Percentiles rank a stretch among this genome's conserved stretches.
These are phyloP conservation scores for Trichoderma atroviride DNA, from an alignment of 2,329 filamentous ascomycete genomes.

Conservation along the genomic window DNA sequence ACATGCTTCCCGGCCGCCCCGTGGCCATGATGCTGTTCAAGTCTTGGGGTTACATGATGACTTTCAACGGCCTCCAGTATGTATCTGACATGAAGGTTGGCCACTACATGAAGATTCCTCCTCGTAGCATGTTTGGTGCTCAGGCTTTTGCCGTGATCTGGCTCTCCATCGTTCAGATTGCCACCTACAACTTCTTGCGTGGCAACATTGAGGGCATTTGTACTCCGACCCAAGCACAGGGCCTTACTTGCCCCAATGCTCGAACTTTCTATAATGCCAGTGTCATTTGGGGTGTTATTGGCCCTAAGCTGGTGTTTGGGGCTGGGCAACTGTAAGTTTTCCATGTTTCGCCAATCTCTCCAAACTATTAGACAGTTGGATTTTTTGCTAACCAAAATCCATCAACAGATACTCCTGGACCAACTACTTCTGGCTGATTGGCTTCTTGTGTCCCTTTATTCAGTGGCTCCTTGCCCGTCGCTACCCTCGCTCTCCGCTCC, in stretches of 20 bases:
- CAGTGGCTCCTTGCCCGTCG: slow-evolving; percentile 53
- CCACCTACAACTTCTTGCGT: slow-evolving; percentile 45
- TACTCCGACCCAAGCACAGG: slow-evolving; percentile 48
- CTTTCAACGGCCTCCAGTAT: slow-evolving; percentile 51
- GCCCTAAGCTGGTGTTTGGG: slow-evolving; percentile 41
- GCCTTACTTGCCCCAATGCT: slow-evolving; percentile 59
- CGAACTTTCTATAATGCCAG: slow-evolving; percentile 63
- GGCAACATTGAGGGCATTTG: slow-evolving; percentile 58
- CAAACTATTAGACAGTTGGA: too few species aligned
- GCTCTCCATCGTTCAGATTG: slow-evolving; percentile 44
- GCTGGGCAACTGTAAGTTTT: slow-evolving; percentile 37
- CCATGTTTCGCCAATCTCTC: not conserved
- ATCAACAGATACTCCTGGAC: slow-evolving; percentile 47
- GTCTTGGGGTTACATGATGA: slow-evolving; percentile 50
- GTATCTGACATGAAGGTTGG: slow-evolving; percentile 55
- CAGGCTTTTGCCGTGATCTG: slow-evolving; percentile 48
- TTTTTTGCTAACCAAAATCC: not conserved
- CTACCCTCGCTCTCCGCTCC: slow-evolving; percentile 50
- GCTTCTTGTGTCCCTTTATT: slow-evolving; percentile 49
- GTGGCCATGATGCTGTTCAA: slow-evolving; percentile 57
- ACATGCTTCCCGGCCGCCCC: slow-evolving; percentile 51
- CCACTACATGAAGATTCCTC: slow-evolving; percentile 58
- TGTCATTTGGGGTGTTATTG: slow-evolving; percentile 64
- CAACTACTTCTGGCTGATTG: slow-evolving; percentile 60
- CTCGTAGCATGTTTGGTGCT: slow-evolving; percentile 51